Percentiles rank a stretch among this genome's conserved stretches.
phyloP scores from a whole-genome alignment of 2,329 filamentous ascomycete species.

The Gaeumannomyces tritici region DNA sequence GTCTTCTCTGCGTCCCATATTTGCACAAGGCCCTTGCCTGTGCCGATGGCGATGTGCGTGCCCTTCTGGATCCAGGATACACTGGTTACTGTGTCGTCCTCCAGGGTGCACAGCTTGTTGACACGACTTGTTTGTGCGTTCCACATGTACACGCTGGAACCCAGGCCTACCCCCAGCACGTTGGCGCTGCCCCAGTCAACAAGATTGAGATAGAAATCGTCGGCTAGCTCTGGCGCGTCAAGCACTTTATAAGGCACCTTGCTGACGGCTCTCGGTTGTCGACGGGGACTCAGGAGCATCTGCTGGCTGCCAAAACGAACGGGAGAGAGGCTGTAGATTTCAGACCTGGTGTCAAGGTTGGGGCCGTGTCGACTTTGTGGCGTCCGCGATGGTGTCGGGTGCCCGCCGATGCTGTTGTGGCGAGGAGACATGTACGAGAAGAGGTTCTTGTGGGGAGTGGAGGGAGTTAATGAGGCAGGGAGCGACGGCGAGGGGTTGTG shows the following conservation, averaged over 20 bases:
- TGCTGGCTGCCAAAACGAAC: constrained; percentile 89
- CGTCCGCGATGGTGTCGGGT: constrained; percentile 81
- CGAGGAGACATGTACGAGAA: constrained; percentile 81
- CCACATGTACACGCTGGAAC: constrained; percentile 96
- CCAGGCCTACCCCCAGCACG: constrained; percentile 83
- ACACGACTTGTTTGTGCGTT: constrained; percentile 86
- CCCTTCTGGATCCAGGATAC: constrained; percentile 98
- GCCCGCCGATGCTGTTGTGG: constrained; percentile 61
- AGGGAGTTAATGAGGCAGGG: constrained; percentile 74
- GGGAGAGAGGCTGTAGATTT: constrained; percentile 91
- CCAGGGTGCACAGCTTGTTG: constrained; percentile 79
- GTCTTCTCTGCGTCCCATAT: constrained; percentile 94
- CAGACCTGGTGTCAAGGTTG: constrained; percentile 80
- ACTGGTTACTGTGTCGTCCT: constrained; percentile 90
- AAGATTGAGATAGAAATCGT: constrained; percentile 95
- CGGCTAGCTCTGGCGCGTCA: constrained; percentile 88
- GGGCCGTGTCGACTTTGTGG: constrained; percentile 80
- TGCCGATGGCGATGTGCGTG: constrained; percentile 91
- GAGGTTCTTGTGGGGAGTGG: constrained; percentile 94
- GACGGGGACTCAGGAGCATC: constrained; percentile 82
- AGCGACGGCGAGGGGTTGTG: constrained; percentile 52
- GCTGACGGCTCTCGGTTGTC: constrained; percentile 80
- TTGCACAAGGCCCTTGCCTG: constrained; percentile 86
- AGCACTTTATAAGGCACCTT: constrained; percentile 98
- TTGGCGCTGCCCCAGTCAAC: constrained; percentile 98